Conservation (phyloP, 768 basidiomycete species). For the Mycena galericulata region DNA sequence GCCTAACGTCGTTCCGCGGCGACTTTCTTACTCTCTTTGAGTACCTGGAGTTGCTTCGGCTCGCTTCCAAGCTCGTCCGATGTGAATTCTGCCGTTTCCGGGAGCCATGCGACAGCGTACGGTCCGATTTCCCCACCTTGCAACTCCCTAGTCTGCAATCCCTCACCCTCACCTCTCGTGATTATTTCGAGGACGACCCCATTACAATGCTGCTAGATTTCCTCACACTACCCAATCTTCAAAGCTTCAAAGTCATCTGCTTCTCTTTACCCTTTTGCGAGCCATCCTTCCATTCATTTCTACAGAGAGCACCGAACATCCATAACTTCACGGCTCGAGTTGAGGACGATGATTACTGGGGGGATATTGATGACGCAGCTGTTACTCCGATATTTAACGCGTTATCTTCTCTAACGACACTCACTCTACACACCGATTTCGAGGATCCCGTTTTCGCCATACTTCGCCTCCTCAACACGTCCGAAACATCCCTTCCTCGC, state of each 20-base stretch:
- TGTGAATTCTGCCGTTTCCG: not conserved
- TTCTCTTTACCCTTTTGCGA: not conserved
- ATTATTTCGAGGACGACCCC: not conserved
- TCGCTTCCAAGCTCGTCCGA: not conserved
- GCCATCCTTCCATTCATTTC: not conserved
- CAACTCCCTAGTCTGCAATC: not conserved
- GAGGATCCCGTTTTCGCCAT: not conserved
- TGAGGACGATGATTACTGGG: not conserved
- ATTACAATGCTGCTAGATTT: not conserved
- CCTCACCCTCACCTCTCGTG: not conserved
- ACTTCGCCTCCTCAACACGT: not conserved
- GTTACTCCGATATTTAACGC: not conserved
- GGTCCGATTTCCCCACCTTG: not conserved
- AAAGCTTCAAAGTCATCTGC: not conserved
- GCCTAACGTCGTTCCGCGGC: constrained; percentile 1
- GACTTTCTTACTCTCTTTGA: not conserved
- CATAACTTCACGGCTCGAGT: not conserved
- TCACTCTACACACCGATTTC: not conserved
- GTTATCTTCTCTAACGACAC: not conserved
- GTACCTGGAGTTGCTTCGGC: not conserved
- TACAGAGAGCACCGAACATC: not conserved
- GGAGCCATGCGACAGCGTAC: not conserved
- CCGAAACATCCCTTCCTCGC: not conserved
- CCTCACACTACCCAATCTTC: not conserved
- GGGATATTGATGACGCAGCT: no score